Evolutionary conservation across 306 rosid species (phyloP).

Genomic region (Lathyrus aphaca): DNA sequence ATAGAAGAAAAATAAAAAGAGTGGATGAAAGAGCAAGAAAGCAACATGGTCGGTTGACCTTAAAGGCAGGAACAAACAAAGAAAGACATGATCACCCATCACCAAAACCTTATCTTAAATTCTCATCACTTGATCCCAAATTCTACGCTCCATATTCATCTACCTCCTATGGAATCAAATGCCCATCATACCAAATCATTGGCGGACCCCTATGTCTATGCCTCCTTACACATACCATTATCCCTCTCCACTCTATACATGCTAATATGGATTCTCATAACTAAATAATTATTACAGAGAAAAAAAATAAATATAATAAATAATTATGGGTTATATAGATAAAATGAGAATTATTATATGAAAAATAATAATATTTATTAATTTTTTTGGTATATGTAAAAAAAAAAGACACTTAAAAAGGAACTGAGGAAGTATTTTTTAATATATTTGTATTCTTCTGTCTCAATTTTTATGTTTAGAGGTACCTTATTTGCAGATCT

Average conservation of each 20-base stretch:
- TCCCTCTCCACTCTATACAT: neutral
- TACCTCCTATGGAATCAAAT: conserved; percentile 75
- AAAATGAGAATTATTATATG: too few species aligned
- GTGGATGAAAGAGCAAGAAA: conserved; percentile 17
- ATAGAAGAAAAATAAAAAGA: neutral
- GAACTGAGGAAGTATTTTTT: too few species aligned
- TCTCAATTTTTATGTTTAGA: too few species aligned
- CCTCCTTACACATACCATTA: conserved; percentile 17
- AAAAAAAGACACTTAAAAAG: too few species aligned
- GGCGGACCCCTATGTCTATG: conserved; percentile 58
- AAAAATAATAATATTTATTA: too few species aligned
- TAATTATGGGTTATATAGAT: too few species aligned
- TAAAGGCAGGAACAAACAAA: conserved; percentile 44
- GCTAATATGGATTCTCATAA: too few species aligned
- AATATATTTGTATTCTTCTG: too few species aligned
- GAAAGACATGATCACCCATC: conserved; percentile 24
- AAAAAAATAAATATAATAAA: too few species aligned
- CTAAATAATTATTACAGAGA: too few species aligned
- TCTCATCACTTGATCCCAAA: conserved; percentile 49
- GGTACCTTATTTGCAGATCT: too few species aligned
- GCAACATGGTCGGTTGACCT: conserved; percentile 59
- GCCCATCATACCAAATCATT: conserved; percentile 88
- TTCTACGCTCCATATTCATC: conserved; percentile 70
- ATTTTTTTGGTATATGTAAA: too few species aligned
- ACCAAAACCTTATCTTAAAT: conserved; percentile 62